These are phyloP conservation scores for Chondrostereum purpureum DNA, from an alignment of 1,284 basidiomycete species.

Conservation along the genomic window DNA sequence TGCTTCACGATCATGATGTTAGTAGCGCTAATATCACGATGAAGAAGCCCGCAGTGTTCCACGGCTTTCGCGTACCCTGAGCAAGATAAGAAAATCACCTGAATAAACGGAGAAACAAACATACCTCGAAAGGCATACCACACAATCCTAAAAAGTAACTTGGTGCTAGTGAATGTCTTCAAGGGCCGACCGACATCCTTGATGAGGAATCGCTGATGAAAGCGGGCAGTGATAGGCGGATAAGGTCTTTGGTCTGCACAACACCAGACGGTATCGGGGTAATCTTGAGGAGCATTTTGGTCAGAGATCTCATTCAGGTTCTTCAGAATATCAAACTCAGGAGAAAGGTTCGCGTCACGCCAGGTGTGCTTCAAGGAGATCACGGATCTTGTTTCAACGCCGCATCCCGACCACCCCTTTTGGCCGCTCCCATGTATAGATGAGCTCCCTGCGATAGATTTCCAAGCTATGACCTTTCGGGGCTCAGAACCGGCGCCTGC, in stretches of 20 bases:
- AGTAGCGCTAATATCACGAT: background rate
- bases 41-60: background rate
- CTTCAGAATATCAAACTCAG: too few relatives aligned
- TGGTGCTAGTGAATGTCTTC: background rate
- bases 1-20: background rate
- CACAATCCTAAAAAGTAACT: background rate
- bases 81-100: background rate
- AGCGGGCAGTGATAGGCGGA: background rate
- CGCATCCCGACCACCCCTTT: too few relatives aligned
- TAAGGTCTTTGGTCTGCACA: background rate
- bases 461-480: too few relatives aligned
- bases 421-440: too few relatives aligned
- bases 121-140: background rate
- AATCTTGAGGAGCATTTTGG: background rate
- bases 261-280: background rate
- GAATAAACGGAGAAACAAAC: background rate
- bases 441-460: too few relatives aligned
- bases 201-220: background rate
- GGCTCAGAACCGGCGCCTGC: too few relatives aligned
- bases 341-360: too few relatives aligned
- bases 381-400: too few relatives aligned
- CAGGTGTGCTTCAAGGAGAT: too few relatives aligned
- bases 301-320: too few relatives aligned
- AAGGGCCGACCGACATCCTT: background rate
- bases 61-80: background rate